Evolutionary conservation across 2,329 filamentous ascomycete species (phyloP).

Genomic region (Verticillium dahliae): DNA sequence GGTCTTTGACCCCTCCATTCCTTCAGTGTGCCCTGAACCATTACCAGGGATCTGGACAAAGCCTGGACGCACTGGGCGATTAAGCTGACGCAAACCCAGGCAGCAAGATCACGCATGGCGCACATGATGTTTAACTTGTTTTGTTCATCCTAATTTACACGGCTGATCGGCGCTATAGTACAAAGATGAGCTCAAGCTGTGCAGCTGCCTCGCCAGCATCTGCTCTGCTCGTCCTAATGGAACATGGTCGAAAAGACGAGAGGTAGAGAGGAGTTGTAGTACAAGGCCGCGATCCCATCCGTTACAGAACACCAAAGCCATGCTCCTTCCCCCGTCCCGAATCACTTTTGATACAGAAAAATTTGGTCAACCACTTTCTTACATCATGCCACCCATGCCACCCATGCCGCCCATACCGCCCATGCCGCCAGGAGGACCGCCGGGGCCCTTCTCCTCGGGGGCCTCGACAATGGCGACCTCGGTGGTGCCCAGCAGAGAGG

Average conservation of each 20-base stretch:
- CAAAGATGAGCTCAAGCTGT: slow-evolving; percentile 9
- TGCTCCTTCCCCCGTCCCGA: slow-evolving; percentile 27
- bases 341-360: slow-evolving; percentile 17
- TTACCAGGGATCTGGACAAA: background rate
- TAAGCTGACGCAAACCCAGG: background rate
- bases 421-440: slow-evolving; percentile 53
- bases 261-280: slow-evolving; percentile 27
- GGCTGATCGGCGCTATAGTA: slow-evolving; percentile 13
- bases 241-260: slow-evolving; percentile 13
- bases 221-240: slow-evolving; percentile 4
- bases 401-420: slow-evolving; percentile 60
- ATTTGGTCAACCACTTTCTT: slow-evolving; percentile 23
- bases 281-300: slow-evolving; percentile 27
- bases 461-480: slow-evolving; percentile 98
- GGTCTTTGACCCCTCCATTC: background rate
- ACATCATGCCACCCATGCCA: slow-evolving; percentile 60
- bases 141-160: slow-evolving; percentile 9
- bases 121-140: slow-evolving; percentile 1
- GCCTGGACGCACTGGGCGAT: background rate
- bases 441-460: slow-evolving; percentile 78
- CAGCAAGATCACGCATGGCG: background rate
- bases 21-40: background rate
- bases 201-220: slow-evolving; percentile 6
- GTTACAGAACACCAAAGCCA: slow-evolving; percentile 42
- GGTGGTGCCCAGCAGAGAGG: slow-evolving; percentile 92